Percentiles rank a stretch among this genome's conserved stretches.
Conservation (phyloP, 306 rosid genomes). For the Dalbergia cultrata region DNA sequence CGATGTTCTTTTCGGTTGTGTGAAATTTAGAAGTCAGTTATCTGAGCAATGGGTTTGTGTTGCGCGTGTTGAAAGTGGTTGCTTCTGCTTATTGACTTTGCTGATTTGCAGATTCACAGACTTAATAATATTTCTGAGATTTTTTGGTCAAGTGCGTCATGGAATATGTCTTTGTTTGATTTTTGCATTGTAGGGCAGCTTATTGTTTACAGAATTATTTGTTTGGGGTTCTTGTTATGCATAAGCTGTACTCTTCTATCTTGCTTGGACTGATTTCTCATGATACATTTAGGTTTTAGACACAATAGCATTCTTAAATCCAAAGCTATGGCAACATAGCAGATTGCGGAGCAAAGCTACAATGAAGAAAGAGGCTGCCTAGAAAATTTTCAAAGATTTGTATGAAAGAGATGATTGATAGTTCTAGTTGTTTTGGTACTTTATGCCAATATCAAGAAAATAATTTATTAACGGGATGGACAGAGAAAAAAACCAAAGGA, state of each 20-base stretch:
- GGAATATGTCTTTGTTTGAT: background rate
- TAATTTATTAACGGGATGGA: conserved; percentile 17
- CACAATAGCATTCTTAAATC: conserved; percentile 12
- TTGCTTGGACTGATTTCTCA: conserved; percentile 21
- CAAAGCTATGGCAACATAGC: conserved; percentile 1
- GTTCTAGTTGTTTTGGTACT: background rate
- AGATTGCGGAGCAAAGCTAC: background rate
- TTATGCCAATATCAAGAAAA: conserved; percentile 5
- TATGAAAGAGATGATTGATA: background rate
- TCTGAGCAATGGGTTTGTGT: conserved; percentile 16
- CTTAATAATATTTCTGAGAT: background rate
- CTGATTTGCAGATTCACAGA: conserved; percentile 5
- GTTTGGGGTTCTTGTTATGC: background rate
- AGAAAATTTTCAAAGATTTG: background rate
- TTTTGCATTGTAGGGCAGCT: conserved; percentile 2
- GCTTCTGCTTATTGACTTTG: conserved; percentile 29
- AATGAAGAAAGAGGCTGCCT: background rate
- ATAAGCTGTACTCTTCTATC: conserved; percentile 1
- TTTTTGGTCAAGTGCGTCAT: background rate
- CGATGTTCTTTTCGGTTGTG: conserved; percentile 11
- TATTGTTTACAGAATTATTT: background rate
- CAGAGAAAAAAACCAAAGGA: conserved; percentile 19
- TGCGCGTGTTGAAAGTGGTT: conserved; percentile 9
- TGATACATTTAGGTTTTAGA: conserved; percentile 10
- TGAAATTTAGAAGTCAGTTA: conserved; percentile 23